These are phyloP conservation scores for Barnettozyma wickerhamii DNA, from an alignment of 805 yeast species.

Conservation along the genomic window DNA sequence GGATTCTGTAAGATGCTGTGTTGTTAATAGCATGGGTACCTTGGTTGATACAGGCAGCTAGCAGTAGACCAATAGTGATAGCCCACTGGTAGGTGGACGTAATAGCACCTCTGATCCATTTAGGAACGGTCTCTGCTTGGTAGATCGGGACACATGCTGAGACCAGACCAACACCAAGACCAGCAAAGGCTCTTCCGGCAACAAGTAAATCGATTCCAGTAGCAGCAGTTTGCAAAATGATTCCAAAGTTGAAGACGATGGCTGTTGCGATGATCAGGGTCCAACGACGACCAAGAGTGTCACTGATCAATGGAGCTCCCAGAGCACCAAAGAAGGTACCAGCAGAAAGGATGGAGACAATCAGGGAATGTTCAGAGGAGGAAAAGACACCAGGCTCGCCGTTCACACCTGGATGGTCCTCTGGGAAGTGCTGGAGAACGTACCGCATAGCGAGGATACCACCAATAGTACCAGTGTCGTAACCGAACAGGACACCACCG, in stretches of 20 bases:
- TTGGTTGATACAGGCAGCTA: conserved; percentile 68
- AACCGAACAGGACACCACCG: conserved; percentile 65
- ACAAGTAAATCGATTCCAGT: conserved; percentile 46
- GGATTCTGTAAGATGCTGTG: conserved; percentile 66
- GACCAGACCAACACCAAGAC: conserved; percentile 68
- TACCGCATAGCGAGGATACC: conserved; percentile 64
- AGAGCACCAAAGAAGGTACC: conserved; percentile 72
- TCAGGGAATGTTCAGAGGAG: conserved; percentile 49
- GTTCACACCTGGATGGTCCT: conserved; percentile 31
- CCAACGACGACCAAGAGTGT: conserved; percentile 51
- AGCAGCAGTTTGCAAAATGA: conserved; percentile 43
- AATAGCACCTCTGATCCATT: conserved; percentile 72
- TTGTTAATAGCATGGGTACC: conserved; percentile 52
- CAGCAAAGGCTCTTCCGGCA: conserved; percentile 70
- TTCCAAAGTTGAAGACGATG: conserved; percentile 48
- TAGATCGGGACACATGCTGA: conserved; percentile 73
- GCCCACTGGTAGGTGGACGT: conserved; percentile 75
- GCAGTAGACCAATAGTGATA: conserved; percentile 63
- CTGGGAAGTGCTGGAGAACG: conserved; percentile 41
- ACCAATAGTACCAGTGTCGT: conserved; percentile 65
- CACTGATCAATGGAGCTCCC: conserved; percentile 53
- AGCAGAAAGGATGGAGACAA: conserved; percentile 69
- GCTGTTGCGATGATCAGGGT: conserved; percentile 41
- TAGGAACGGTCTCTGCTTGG: conserved; percentile 78
- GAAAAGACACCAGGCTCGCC: conserved; percentile 33